Evolutionary conservation across 2,329 filamentous ascomycete genomes (phyloP), one percentile per base, ranked within the genome.

Genomic region (Colletotrichum incanum): DNA sequence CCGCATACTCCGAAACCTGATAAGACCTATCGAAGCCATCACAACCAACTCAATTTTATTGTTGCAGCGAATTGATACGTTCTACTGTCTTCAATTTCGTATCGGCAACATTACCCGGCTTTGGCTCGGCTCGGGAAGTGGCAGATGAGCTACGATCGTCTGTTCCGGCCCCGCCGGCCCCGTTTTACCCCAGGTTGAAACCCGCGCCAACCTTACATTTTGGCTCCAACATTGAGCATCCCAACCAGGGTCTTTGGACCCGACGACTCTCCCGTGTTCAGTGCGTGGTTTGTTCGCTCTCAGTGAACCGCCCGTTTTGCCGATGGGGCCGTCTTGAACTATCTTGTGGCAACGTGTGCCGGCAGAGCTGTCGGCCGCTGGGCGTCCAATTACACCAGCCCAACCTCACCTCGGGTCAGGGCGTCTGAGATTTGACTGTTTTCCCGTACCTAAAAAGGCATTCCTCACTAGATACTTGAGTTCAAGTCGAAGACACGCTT

Each of bases 41-140:
- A 34, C 1, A 2, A 3, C 20, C n/a, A 39, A 9, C 1, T 2
- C 5, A 4, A 26, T 5, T 34, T 1, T 39, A 3, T 18, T 12
- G 31, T 26, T 26, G 54, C n/a, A 37, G 20, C 8, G n/a, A 16
- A 39, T 8, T n/a, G 23, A 11, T 18, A 23, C 11, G 23, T 54
- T 41, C 43, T 41, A 34, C 49, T 16, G 23, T 41, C 34, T 39
- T 28, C 11, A 16, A 28, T 31, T 23, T 18, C 26, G 16, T 6
- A n/a, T 54, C 23, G 47, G 61, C 20, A 41, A 43, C 11, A 26
- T 49, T 16, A n/a, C 34, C 34, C 65, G 69, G 65, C 50, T 63
- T 58, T n/a, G 28, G 23, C 47, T 62, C 65, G 65, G 69, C 14
- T 68, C 69, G 69, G 69, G 37, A 71, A 63, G 69, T 71, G 69